phyloP scores from a whole-genome alignment of 257 asterid genomes.

The Marsdenia floribunda region DNA sequence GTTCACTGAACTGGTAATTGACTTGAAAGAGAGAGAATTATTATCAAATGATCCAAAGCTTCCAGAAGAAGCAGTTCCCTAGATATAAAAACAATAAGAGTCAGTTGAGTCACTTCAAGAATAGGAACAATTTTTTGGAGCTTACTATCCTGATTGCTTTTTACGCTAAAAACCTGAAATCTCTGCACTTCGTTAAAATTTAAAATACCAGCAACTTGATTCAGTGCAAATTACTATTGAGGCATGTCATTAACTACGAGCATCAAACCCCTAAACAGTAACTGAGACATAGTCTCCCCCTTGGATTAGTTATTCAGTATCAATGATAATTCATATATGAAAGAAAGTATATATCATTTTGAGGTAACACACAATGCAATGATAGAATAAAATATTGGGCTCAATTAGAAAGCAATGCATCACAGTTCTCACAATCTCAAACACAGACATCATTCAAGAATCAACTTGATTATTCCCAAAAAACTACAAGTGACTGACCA shows the following conservation, averaged over 20 bases:
- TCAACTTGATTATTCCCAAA: neutral
- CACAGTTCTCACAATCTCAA: neutral
- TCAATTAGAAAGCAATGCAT: neutral
- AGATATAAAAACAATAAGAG: conserved; percentile 24
- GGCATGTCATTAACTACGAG: neutral
- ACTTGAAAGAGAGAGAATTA: conserved; percentile 38
- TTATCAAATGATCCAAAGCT: conserved; percentile 60
- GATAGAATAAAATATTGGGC: too few relatives aligned
- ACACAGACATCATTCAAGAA: neutral
- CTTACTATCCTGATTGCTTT: neutral
- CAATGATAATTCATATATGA: too few relatives aligned
- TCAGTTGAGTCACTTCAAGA: conserved; percentile 14
- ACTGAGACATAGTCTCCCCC: neutral
- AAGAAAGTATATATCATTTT: too few relatives aligned
- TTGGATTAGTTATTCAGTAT: too few relatives aligned
- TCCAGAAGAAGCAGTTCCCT: conserved; percentile 65
- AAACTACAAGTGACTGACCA: neutral
- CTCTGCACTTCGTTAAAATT: neutral
- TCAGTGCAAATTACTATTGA: neutral
- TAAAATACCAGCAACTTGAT: neutral
- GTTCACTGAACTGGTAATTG: conserved; percentile 22
- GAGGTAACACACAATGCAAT: too few relatives aligned
- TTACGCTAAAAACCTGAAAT: neutral
- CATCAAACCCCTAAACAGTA: neutral
- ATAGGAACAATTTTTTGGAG: neutral